These are phyloP conservation scores for Lodderomyces theae DNA, from an alignment of 1,139 yeast genomes.

Conservation along the genomic window DNA sequence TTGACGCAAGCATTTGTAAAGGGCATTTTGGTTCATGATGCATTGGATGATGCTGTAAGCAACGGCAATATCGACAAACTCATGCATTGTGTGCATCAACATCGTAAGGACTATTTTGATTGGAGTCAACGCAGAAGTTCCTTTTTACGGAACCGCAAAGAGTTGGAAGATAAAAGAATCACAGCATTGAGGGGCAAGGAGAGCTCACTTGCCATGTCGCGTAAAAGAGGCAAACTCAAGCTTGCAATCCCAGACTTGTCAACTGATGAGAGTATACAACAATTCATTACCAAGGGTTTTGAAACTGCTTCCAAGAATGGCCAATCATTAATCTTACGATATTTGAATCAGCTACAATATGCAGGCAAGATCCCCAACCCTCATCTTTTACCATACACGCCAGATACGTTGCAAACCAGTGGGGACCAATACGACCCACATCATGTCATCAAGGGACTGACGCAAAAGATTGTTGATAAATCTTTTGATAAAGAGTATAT, in stretches of 20 bases:
- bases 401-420: conserved; percentile 10
- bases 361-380: conserved; percentile 33
- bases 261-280: conserved; percentile 9
- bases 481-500: conserved; percentile 35
- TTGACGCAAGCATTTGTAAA: conserved; percentile 8
- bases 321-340: conserved; percentile 22
- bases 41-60: conserved; percentile 1
- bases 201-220: conserved; percentile 3
- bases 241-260: background rate
- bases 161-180: conserved; percentile 3
- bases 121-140: conserved; percentile 8
- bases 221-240: conserved; percentile 1
- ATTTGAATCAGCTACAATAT: conserved; percentile 30
- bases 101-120: conserved; percentile 4
- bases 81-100: background rate
- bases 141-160: conserved; percentile 6
- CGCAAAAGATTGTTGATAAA: conserved; percentile 4
- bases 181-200: conserved; percentile 11
- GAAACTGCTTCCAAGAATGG: conserved; percentile 11
- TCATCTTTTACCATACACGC: conserved; percentile 30
- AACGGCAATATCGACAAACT: conserved; percentile 5
- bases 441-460: conserved; percentile 8
- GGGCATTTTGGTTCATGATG: conserved; percentile 14
- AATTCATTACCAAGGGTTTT: background rate
- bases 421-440: conserved; percentile 8